phyloP scores from a whole-genome alignment of 768 basidiomycete species.

The Leccinum subgranulosum region DNA sequence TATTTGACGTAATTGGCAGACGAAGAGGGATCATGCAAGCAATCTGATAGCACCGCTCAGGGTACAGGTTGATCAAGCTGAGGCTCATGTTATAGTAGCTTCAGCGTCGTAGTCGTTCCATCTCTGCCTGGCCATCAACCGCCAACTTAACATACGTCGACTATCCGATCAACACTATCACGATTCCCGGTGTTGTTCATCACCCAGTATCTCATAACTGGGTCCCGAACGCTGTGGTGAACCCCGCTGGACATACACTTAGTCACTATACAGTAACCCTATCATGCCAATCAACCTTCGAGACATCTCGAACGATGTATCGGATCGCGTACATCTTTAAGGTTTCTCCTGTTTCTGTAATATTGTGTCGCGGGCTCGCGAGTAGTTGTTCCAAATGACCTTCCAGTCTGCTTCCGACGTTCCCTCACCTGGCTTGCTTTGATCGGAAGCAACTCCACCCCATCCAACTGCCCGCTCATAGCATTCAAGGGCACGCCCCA shows the following conservation, averaged over 20 bases:
- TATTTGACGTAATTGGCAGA: too few relatives aligned
- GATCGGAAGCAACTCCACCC: conserved; percentile 48
- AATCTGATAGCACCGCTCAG: too few relatives aligned
- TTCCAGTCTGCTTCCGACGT: conserved; percentile 61
- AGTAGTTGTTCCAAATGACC: conserved; percentile 57
- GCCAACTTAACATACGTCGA: too few relatives aligned
- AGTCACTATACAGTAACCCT: not conserved
- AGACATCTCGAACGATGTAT: not conserved
- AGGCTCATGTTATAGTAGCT: too few relatives aligned
- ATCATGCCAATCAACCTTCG: not conserved
- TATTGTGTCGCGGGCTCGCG: conserved; percentile 40
- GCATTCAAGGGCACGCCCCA: conserved; percentile 49
- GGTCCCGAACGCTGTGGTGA: not conserved
- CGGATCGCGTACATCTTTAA: not conserved
- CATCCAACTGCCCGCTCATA: conserved; percentile 70
- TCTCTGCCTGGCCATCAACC: too few relatives aligned
- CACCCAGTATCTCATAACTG: not conserved
- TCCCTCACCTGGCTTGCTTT: conserved; percentile 46
- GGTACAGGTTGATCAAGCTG: too few relatives aligned
- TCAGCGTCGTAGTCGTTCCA: too few relatives aligned
- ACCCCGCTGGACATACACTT: not conserved
- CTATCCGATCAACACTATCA: too few relatives aligned
- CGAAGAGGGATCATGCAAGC: too few relatives aligned
- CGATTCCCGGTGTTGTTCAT: not conserved
- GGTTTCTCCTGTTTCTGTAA: conserved; percentile 4